These are phyloP conservation scores for Lepraria neglecta DNA, from an alignment of 495 filamentous ascomycete species.

Conservation along the genomic window DNA sequence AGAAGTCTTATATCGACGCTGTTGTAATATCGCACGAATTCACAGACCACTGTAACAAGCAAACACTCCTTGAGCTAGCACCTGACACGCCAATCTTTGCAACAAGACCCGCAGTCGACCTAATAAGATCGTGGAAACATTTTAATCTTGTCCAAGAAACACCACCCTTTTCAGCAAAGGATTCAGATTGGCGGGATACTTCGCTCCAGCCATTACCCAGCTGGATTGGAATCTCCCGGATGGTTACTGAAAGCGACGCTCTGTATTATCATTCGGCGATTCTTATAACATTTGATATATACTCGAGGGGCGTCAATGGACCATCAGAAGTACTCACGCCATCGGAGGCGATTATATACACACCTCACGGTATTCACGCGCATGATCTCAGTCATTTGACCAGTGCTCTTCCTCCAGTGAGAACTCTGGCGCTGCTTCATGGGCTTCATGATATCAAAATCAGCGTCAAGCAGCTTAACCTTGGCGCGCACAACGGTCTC, in stretches of 20 bases:
- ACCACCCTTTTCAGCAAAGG: conserved; percentile 29
- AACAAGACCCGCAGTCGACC: conserved; percentile 40
- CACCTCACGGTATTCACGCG: conserved; percentile 49
- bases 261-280: conserved; percentile 50
- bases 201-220: conserved; percentile 39
- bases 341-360: conserved; percentile 49
- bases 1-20: conserved; percentile 37
- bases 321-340: conserved; percentile 18
- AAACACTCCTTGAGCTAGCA: conserved; percentile 46
- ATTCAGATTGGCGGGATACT: conserved; percentile 35
- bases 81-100: conserved; percentile 44
- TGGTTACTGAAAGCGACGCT: conserved; percentile 40
- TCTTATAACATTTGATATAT: conserved; percentile 41
- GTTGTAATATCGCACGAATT: conserved; percentile 51
- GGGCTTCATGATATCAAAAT: conserved; percentile 50
- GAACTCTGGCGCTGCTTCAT: conserved; percentile 47
- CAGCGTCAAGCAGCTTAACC: conserved; percentile 45
- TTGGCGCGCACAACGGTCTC: conserved; percentile 49
- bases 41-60: conserved; percentile 52
- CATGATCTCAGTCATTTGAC: conserved; percentile 33
- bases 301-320: conserved; percentile 16
- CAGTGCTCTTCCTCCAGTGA: conserved; percentile 36
- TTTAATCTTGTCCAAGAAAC: conserved; percentile 40
- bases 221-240: conserved; percentile 44
- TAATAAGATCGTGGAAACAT: conserved; percentile 45